Conservation (phyloP, 2,329 filamentous ascomycete species). For the Verticillium tricorpus region DNA sequence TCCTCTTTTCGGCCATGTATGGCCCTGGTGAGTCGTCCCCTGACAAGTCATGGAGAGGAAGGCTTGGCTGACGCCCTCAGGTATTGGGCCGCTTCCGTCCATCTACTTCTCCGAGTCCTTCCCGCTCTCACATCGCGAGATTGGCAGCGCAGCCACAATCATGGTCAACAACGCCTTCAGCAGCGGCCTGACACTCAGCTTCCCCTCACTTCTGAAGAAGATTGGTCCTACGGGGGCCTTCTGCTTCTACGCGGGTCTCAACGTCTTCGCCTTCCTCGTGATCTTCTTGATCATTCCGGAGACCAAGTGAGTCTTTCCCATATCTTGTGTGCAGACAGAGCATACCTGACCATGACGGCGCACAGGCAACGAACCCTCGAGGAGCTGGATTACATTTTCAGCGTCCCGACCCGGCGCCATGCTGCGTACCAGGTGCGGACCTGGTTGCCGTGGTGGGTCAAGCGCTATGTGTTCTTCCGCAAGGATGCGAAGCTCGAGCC, state of each 20-base stretch:
- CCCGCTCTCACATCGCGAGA: constrained; percentile 58
- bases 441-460: constrained; percentile 10
- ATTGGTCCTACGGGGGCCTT: constrained; percentile 32
- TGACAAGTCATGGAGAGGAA: too few relatives aligned
- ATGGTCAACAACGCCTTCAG: constrained; percentile 55
- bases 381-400: constrained; percentile 36
- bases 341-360: neutral
- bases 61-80: constrained; percentile 27
- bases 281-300: constrained; percentile 47
- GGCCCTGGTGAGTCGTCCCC: constrained; percentile 41
- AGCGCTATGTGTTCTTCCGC: constrained; percentile 28
- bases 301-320: constrained; percentile 30
- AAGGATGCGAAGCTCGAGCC: constrained; percentile 29
- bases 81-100: constrained; percentile 52
- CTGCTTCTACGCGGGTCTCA: constrained; percentile 42
- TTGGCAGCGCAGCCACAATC: constrained; percentile 61
- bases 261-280: constrained; percentile 38
- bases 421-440: constrained; percentile 24
- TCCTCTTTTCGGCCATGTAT: constrained; percentile 62
- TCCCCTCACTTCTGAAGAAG: constrained; percentile 41
- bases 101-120: constrained; percentile 61
- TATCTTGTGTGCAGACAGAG: too few relatives aligned
- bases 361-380: constrained; percentile 37
- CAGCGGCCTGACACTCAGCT: constrained; percentile 44
- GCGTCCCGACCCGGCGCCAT: constrained; percentile 25